Percentiles rank a stretch among this genome's conserved stretches.
These are phyloP conservation scores for Orbilia blumenaviensis DNA, from an alignment of 2,329 filamentous ascomycete genomes.

Conservation along the genomic window DNA sequence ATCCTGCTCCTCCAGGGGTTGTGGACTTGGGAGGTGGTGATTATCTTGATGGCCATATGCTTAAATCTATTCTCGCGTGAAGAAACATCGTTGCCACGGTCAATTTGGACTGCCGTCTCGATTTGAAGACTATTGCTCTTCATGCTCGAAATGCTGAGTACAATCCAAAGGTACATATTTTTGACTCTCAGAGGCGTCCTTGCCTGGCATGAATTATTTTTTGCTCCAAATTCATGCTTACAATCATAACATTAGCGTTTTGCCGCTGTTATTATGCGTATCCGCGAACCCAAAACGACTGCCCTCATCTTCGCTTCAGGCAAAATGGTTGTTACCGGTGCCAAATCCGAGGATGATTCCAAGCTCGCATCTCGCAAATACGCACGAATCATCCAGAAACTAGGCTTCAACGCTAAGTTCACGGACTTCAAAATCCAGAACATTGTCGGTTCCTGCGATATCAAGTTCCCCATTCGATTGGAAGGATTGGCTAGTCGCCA, in stretches of 20 bases:
- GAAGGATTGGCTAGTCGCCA: constrained; percentile 95
- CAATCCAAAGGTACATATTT: constrained; percentile 85
- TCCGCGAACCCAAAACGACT: constrained; percentile 97
- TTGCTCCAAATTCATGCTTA: constrained; percentile 59
- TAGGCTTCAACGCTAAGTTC: constrained; percentile 99
- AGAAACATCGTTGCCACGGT: constrained; percentile 99
- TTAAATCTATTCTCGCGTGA: constrained; percentile 65
- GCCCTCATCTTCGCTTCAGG: constrained; percentile 97
- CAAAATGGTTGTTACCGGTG: constrained; percentile 99
- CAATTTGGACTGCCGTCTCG: constrained; percentile 95
- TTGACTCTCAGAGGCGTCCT: constrained; percentile 60
- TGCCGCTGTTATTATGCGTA: constrained; percentile 99
- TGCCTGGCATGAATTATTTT: constrained; percentile 53
- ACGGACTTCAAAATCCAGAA: constrained; percentile 99
- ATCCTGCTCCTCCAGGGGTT: constrained; percentile 58
- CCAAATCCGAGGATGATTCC: constrained; percentile 96
- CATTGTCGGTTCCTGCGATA: constrained; percentile 97
- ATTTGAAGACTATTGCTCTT: constrained; percentile 97
- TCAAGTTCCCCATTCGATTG: constrained; percentile 98
- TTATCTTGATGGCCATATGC: constrained; percentile 61
- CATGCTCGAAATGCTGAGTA: constrained; percentile 99
- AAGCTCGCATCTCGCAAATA: constrained; percentile 98
- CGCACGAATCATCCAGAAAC: constrained; percentile 98
- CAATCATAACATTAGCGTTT: constrained; percentile 75
- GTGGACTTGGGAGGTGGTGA: constrained; percentile 37